Base-by-base conservation (phyloP, 2,329 filamentous ascomycete species). In the Zymoseptoria passerinii region DNA sequence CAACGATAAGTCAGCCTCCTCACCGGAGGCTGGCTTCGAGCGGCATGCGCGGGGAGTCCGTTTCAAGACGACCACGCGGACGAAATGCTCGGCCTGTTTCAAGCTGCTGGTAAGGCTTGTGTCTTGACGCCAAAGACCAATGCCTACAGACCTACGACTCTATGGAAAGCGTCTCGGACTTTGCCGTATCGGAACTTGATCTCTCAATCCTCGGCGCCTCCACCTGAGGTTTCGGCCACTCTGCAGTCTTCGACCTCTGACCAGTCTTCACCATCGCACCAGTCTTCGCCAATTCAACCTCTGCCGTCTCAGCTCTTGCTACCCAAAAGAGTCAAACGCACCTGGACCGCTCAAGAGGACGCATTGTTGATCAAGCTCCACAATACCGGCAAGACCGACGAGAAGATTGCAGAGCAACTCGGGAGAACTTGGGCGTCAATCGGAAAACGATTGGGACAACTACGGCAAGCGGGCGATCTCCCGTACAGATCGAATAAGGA, bases 371-470 rank as follows among this genome's bases (percentile, higher is more conserved):
- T 23, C 23, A 23, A n/a, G 10, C 35, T 44, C n/a, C n/a, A 44
- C 35, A 44, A 6, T 2, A 16, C 35, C 35, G 35, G 35, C 35
- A 44, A 44, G 35, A n/a, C 2, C 13, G 13, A 44, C 7, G 1
- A n/a, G 5, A 13, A 44, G 35, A 44, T 44, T n/a, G 35, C 35
- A 7, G 35, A 13, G 13, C 13, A n/a, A 44, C 35, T 44, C 35
- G n/a, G n/a, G 16, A 13, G 35, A 44, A 16, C 13, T 13, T 44
- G 35, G 35, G 7, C 0, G 10, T 44, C 35, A 1, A 16, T 44
- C 16, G 13, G 1, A 16, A 0, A 4, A 13, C 4, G 7, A 6
- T 13, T 16, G 13, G 1, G 2, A 1, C 13, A 16, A 7, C 2
- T 44, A 6, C 35, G 35, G 10, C 16, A 2, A 13, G n/a, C 13